A percentile compares a stretch with the other conserved stretches of the same genome.
These are phyloP conservation scores for Sechiopsis laciniata DNA, from an alignment of 306 rosid species.

Conservation along the genomic window DNA sequence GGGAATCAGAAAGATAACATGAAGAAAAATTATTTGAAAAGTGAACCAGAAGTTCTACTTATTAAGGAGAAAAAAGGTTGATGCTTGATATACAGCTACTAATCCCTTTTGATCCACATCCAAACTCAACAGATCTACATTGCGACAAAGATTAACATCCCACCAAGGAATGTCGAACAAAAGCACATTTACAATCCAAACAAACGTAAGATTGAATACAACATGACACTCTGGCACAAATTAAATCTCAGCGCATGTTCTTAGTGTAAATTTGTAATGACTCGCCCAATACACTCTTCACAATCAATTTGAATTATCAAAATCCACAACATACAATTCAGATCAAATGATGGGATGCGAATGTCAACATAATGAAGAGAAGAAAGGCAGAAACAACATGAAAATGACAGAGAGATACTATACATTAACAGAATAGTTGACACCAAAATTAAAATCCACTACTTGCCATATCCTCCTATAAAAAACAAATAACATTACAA, in stretches of 20 bases:
- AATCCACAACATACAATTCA: neutral
- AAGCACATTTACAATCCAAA: neutral
- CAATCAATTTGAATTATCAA: conserved; percentile 8
- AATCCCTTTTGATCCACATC: conserved; percentile 9
- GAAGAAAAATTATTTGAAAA: neutral
- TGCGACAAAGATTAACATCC: neutral
- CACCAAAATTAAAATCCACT: neutral
- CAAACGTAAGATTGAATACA: neutral
- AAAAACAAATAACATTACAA: conserved; percentile 2
- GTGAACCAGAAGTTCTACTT: neutral
- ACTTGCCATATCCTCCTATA: neutral
- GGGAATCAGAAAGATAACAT: conserved; percentile 12
- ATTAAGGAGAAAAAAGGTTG: neutral
- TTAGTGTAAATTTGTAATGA: neutral
- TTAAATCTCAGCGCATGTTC: neutral
- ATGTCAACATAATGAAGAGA: too few relatives aligned
- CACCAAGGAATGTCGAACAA: neutral
- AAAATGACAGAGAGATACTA: neutral
- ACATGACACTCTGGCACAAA: neutral
- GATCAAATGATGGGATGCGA: neutral
- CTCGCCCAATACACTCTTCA: neutral
- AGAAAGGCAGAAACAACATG: neutral
- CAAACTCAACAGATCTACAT: neutral
- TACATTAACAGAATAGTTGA: neutral
- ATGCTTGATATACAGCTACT: conserved; percentile 7